Base-by-base conservation (phyloP, 2,329 filamentous ascomycete species). In the Aphanoascus verrucosus region DNA sequence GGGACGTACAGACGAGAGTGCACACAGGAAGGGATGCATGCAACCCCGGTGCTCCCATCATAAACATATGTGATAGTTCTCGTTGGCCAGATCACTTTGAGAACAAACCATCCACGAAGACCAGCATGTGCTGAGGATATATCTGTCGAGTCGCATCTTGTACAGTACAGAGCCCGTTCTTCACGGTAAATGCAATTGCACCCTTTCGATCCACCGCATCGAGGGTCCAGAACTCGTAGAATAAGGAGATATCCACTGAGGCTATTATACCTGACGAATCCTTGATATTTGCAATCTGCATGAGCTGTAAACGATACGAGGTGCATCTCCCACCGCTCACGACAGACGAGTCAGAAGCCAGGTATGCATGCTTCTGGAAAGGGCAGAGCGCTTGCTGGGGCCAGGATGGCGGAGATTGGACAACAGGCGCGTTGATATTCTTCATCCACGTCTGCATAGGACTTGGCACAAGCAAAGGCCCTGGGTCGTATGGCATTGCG, bases 401-500 rank as follows among this genome's bases (percentile, higher is more conserved):
- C 37, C 5, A 34, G 32, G 28, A 47, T 35, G 20, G 41, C 23
- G 32, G 23, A 42, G 48, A 55, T 55, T 55, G 53, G 53, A 52
- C 48, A 28, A 55, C 49, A 52, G 53, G 19, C 53, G 53, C 53
- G 53, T 32, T 55, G 35, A 35, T 12, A 37, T 52, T 52, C 42
- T 52, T 52, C 49, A 52, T 38, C 15, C 19, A 41, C 42, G 28
- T 19, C 43, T 31, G 35, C 15, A 48, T 15, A n/a, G 31, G 35
- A 42, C 51, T 53, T 53, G 51, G 51, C 51, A 23, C 28, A 1
- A 38, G 34, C 14, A 15, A 53, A 43, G 20, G 20, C 23, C 51
- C 42, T 43, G 51, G 51, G 14, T 49, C 23, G 15, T 53, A 49
- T 49, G 43, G 51, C 41, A 19, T 23, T 40, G 34, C 46, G 42